These are phyloP conservation scores for Rhododendron griersonianum DNA, from an alignment of 148 eudicot species.

Conservation along the genomic window DNA sequence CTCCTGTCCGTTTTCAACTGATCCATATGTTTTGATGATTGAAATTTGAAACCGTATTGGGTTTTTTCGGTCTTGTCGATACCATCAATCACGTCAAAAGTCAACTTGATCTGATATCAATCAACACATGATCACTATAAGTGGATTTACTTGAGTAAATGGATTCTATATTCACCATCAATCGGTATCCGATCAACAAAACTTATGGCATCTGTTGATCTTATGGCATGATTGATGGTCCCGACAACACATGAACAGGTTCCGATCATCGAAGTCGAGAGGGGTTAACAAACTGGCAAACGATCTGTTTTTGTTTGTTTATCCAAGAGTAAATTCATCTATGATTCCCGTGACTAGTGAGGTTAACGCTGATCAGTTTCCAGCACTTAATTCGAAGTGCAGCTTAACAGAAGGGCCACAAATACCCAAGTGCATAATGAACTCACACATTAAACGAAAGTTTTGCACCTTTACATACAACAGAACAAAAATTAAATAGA, in stretches of 20 bases:
- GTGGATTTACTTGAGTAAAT: no score
- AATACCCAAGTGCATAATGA: not conserved
- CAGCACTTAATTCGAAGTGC: not conserved
- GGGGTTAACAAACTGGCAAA: not conserved
- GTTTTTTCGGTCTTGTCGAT: not conserved
- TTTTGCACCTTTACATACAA: not conserved
- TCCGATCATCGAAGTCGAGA: not conserved
- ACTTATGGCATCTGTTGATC: no score
- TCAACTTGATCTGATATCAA: not conserved
- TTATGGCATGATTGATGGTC: not conserved
- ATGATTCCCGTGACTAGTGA: not conserved
- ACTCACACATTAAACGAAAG: not conserved
- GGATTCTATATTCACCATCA: not conserved
- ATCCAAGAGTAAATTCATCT: not conserved
- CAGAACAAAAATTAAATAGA: not conserved
- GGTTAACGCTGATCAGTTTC: not conserved
- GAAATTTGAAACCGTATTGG: not conserved
- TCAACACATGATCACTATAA: not conserved
- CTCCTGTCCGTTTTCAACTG: not conserved
- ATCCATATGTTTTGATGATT: not conserved
- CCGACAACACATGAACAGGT: not conserved
- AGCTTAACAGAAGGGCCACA: not conserved
- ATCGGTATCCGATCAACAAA: not conserved
- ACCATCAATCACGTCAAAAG: not conserved
- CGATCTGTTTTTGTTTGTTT: no score